Base-by-base conservation (phyloP, 805 yeast genomes). In the Limtongozyma cylindracea region DNA sequence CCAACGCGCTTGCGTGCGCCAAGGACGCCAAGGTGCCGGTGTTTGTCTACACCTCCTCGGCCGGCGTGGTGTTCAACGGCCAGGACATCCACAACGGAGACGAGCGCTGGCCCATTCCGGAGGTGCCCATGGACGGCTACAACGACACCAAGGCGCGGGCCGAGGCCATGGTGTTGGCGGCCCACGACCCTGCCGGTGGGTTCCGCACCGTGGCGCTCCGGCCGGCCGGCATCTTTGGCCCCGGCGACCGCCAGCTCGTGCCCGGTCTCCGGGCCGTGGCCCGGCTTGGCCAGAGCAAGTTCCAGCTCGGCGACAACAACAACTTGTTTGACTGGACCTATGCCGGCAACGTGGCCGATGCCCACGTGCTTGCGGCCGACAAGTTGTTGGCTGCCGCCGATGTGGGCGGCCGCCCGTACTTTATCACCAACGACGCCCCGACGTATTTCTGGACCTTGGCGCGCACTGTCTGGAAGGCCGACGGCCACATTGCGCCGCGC, bases 221-320 rank as follows among this genome's bases (percentile, higher is more conserved):
- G 29, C 98, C 98, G 2, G 94, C 98, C 1, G 99, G 98, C 18
- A 80, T 88, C 21, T 88, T 88, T 49, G 99, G 98, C 4, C 98
- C 96, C 5, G 96, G 98, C 20, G 98, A 88, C 43, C 64, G 98
- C 28, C 99, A 88, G 43, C 50, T 88, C 37, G 88, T 88, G 20
- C 98, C 98, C 8, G 92, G 91, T 3, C 53, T 88, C 27, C 64
- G 93, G 38, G 58, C 58, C 10, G 93, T 77, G 20, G 80, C 92
- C 3, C 58, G 59, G 26, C 49, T 62, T 24, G 92, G 92, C 6
- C 94, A 84, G 43, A 71, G 88, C 12, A 73, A 73, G 43, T 77
- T 77, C 44, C 99, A 88, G 47, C 55, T 88, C 21, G 98, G 99
- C 31, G 91, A 78, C 41, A 88, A 88, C 47, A 66, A 74, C 41